Evolutionary conservation across 2,329 filamentous ascomycete genomes (phyloP).

Genomic region (Fusarium sp.): DNA sequence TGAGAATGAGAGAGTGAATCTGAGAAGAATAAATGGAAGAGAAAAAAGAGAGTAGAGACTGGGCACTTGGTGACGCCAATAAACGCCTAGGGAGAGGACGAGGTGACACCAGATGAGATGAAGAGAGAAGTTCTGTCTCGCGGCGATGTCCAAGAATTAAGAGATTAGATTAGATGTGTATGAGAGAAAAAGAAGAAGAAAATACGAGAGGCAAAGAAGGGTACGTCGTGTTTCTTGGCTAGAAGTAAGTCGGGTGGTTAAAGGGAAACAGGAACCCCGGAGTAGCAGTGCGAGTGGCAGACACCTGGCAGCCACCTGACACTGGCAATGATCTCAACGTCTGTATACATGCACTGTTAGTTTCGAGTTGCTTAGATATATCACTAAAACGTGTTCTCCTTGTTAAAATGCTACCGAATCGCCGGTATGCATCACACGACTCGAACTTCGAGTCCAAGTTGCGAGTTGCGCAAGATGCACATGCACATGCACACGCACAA

Average conservation of each 20-base stretch:
- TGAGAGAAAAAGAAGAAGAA: neutral
- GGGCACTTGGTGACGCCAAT: slow-evolving; percentile 32
- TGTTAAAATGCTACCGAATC: slow-evolving; percentile 12
- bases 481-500: slow-evolving; percentile 27
- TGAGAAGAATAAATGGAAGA: slow-evolving; percentile 1
- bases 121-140: slow-evolving; percentile 8
- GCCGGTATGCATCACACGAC: slow-evolving; percentile 28
- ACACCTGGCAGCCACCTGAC: slow-evolving; percentile 22
- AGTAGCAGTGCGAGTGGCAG: slow-evolving; percentile 5
- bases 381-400: neutral
- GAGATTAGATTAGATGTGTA: neutral
- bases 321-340: slow-evolving; percentile 6
- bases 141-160: slow-evolving; percentile 10
- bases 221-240: neutral
- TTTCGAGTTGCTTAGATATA: neutral
- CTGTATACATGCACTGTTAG: neutral
- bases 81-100: slow-evolving; percentile 9
- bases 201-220: neutral
- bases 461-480: slow-evolving; percentile 41
- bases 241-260: neutral
- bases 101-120: slow-evolving; percentile 40
- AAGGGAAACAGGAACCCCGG: neutral
- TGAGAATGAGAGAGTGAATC: slow-evolving; percentile 1
- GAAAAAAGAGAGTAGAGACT: slow-evolving; percentile 12
- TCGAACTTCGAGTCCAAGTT: slow-evolving; percentile 45